These are phyloP conservation scores for Apiotrichum sp. DNA, from an alignment of 1,284 basidiomycete genomes.

Conservation along the genomic window DNA sequence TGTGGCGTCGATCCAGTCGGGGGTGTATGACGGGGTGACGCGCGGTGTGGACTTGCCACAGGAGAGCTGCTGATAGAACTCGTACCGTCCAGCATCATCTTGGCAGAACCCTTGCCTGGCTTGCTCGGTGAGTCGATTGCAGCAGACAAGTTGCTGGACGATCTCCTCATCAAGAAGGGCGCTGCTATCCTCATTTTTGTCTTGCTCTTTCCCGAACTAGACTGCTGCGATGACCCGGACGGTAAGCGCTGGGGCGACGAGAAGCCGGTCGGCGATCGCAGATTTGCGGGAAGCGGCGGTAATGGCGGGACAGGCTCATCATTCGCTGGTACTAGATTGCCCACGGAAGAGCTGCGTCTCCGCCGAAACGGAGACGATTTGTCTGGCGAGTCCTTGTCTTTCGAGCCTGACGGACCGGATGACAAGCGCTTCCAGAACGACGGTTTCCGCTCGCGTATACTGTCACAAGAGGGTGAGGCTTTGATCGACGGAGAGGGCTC, in stretches of 20 bases:
- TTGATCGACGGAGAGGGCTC: neutral
- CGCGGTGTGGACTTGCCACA: too few relatives aligned
- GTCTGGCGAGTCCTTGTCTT: neutral
- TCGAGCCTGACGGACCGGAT: slow-evolving; percentile 10
- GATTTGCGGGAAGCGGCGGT: slow-evolving; percentile 30
- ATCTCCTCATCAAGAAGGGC: slow-evolving; percentile 23
- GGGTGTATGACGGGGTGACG: too few relatives aligned
- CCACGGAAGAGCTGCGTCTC: slow-evolving; percentile 24
- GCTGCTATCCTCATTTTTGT: slow-evolving; percentile 2
- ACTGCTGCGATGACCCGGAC: slow-evolving; percentile 4
- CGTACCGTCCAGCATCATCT: neutral
- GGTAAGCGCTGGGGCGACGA: slow-evolving; percentile 1
- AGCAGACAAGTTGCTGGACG: slow-evolving; percentile 29
- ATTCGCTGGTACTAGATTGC: neutral
- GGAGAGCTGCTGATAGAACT: too few relatives aligned
- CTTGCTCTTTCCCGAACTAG: neutral
- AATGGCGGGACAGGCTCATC: slow-evolving; percentile 23
- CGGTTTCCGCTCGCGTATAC: slow-evolving; percentile 4
- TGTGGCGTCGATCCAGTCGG: neutral
- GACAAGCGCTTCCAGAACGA: slow-evolving; percentile 36
- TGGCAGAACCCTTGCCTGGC: neutral
- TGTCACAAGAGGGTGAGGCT: neutral
- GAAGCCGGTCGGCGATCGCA: slow-evolving; percentile 24
- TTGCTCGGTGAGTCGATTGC: slow-evolving; percentile 3
- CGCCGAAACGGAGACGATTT: slow-evolving; percentile 9